Conservation (phyloP, 148 eudicot species). For the Talinum fruticosum region DNA sequence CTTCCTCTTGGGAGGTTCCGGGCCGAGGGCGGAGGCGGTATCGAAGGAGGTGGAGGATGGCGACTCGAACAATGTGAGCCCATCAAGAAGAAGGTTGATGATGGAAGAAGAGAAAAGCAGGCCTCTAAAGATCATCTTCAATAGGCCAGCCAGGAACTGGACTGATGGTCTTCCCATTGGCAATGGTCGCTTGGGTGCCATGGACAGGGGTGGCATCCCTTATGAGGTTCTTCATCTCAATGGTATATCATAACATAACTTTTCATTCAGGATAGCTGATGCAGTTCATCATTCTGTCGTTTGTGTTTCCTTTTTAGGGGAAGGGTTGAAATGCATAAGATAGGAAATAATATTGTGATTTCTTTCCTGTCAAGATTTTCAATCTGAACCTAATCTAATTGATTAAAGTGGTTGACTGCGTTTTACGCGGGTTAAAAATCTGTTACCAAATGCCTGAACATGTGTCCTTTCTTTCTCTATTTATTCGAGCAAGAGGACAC, state of each 20-base stretch:
- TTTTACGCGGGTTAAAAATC: too few relatives aligned
- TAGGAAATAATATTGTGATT: too few relatives aligned
- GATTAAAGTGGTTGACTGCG: too few relatives aligned
- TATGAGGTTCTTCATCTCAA: constrained; percentile 70
- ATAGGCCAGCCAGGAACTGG: constrained; percentile 67
- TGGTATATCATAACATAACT: constrained; percentile 44
- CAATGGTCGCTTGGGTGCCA: constrained; percentile 87
- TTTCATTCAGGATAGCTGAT: too few relatives aligned
- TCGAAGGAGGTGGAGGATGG: constrained; percentile 18
- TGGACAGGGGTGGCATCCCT: constrained; percentile 67
- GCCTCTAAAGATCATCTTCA: constrained; percentile 50
- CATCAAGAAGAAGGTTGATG: constrained; percentile 18
- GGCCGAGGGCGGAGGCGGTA: too few relatives aligned
- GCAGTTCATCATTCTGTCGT: too few relatives aligned
- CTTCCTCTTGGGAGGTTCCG: too few relatives aligned
- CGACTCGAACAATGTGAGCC: constrained; percentile 41
- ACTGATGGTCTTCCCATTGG: constrained; percentile 88
- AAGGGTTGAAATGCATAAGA: too few relatives aligned
- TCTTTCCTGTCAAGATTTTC: too few relatives aligned
- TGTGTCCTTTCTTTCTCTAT: not conserved
- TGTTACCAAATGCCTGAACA: too few relatives aligned
- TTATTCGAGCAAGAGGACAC: constrained; percentile 64
- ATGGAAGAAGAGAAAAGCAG: constrained; percentile 17
- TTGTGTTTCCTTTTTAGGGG: too few relatives aligned
- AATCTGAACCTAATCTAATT: too few relatives aligned